phyloP scores from a whole-genome alignment of 2,329 filamentous ascomycete species.

The Coleophoma crateriformis region DNA sequence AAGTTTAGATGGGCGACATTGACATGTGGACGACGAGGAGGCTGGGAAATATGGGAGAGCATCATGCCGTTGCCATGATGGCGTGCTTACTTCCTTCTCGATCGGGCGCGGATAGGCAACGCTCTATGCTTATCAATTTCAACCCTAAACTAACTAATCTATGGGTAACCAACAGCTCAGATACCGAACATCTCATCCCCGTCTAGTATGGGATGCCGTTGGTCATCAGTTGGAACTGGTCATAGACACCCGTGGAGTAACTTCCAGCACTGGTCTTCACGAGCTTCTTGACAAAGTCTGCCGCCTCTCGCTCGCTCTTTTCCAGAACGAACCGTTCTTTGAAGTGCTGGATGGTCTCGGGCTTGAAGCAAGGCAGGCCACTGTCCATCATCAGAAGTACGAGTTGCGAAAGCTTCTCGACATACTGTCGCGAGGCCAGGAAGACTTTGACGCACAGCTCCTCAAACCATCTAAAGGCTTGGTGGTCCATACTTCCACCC shows the following conservation, averaged over 20 bases:
- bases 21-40: no score
- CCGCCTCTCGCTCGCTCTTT: conserved; percentile 85
- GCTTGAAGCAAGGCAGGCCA: conserved; percentile 95
- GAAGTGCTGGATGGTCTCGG: conserved; percentile 90
- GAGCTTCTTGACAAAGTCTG: conserved; percentile 86
- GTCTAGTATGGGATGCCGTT: conserved; percentile 83
- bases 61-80: no score
- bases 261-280: conserved; percentile 87
- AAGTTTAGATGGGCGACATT: no score
- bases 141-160: no score
- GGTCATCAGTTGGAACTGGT: conserved; percentile 95
- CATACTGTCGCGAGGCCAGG: conserved; percentile 78
- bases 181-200: no score
- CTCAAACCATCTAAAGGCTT: conserved; percentile 93
- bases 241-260: conserved; percentile 90
- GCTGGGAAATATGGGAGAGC: no score
- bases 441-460: conserved; percentile 95
- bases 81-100: no score
- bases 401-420: conserved; percentile 83
- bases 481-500: conserved; percentile 79
- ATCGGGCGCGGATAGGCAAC: no score
- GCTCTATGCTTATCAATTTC: no score
- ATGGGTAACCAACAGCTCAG: no score
- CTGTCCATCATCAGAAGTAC: conserved; percentile 94
- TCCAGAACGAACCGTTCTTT: conserved; percentile 89